Evolutionary conservation across 2,329 filamentous ascomycete species (phyloP).

Genomic region (Hypoxylon sp.): DNA sequence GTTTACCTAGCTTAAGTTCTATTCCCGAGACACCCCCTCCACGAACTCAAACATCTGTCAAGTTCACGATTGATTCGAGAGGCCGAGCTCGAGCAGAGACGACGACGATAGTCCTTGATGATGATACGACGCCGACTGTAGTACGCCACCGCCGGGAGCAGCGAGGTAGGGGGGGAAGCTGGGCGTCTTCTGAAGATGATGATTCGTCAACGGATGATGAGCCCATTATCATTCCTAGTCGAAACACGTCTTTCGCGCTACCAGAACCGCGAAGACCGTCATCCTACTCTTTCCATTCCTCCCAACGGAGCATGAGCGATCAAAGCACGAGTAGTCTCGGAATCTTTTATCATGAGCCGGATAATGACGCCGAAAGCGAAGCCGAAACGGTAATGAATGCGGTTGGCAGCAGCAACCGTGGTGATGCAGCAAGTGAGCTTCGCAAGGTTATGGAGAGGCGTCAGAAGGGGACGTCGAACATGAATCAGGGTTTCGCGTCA

Average conservation of each 20-base stretch:
- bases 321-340: conserved; percentile 62
- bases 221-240: conserved; percentile 74
- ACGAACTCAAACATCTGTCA: conserved; percentile 69
- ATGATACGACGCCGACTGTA: conserved; percentile 46
- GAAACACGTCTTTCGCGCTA: conserved; percentile 70
- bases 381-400: conserved; percentile 71
- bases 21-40: conserved; percentile 69
- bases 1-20: conserved; percentile 67
- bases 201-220: conserved; percentile 75
- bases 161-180: conserved; percentile 51
- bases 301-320: conserved; percentile 65
- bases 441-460: conserved; percentile 70
- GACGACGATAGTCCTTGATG: conserved; percentile 58
- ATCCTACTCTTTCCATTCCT: conserved; percentile 62
- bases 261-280: conserved; percentile 67
- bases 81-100: conserved; percentile 72
- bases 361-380: conserved; percentile 68
- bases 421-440: conserved; percentile 73
- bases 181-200: conserved; percentile 65
- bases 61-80: conserved; percentile 74
- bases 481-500: conserved; percentile 56
- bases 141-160: conserved; percentile 45
- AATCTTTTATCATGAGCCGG: conserved; percentile 56
- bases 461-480: conserved; percentile 60
- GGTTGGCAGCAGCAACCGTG: conserved; percentile 55